These are phyloP conservation scores for Rugosomyces carneus DNA, from an alignment of 1,284 basidiomycete species.

Conservation along the genomic window DNA sequence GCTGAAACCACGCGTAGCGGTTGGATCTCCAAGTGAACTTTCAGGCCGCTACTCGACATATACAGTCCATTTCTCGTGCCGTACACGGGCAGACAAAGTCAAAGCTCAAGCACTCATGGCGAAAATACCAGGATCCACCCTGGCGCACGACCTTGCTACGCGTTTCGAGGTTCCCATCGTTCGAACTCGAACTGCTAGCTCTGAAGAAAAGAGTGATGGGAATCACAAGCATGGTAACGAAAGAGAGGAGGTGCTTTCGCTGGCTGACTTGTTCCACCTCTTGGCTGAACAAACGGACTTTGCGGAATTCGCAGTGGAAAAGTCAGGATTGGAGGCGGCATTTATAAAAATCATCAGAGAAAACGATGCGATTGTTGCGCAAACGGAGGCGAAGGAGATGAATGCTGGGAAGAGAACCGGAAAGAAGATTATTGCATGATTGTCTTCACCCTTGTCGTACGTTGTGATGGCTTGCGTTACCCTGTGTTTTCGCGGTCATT, in stretches of 20 bases:
- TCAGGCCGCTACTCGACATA: constrained; percentile 65
- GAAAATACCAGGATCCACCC: constrained; percentile 52
- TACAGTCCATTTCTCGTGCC: constrained; percentile 72
- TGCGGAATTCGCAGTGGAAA: constrained; percentile 2
- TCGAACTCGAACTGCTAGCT: background rate
- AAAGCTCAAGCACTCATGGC: constrained; percentile 56
- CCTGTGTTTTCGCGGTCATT: too few species aligned
- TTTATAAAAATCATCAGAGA: background rate
- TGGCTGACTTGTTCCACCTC: background rate
- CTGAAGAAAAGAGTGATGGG: background rate
- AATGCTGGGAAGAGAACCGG: background rate
- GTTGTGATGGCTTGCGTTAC: background rate
- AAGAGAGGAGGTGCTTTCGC: background rate
- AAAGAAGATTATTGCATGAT: background rate
- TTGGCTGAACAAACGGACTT: constrained; percentile 2
- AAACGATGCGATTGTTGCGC: background rate
- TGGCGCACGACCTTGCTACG: constrained; percentile 70
- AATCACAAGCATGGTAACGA: too few species aligned
- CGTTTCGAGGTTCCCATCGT: constrained; percentile 68
- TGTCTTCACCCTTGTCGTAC: background rate
- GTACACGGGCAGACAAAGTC: constrained; percentile 49
- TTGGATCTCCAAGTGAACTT: constrained; percentile 63
- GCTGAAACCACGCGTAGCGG: constrained; percentile 31
- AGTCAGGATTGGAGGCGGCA: background rate
- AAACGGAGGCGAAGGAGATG: background rate